Evolutionary conservation across 2,329 filamentous ascomycete genomes (phyloP), one percentile per base, ranked within the genome.

Genomic region (Herpotrichia juniperi): DNA sequence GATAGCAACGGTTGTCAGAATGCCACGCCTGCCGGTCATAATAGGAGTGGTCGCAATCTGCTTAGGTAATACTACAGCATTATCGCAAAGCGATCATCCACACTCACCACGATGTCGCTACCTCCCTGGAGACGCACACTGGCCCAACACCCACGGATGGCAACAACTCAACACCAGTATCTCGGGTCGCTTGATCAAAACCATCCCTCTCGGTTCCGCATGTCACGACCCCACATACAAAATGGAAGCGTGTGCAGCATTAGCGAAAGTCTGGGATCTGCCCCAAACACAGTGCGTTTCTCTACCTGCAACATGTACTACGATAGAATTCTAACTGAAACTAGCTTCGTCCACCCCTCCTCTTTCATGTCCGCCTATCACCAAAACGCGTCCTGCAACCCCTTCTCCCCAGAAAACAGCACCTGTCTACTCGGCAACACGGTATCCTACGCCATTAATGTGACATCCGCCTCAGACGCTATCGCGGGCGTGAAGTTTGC

Each of bases 141-240:
- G 74, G 74, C 74, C 57, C n/a, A 56, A 62, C 4, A 16, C 54
- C 1, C 50, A 62, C 5, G 53, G 54, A 14, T 76, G 74, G 74
- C 50, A 58, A 3, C 44, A 58, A 8, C 58, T 77, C 30, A 77
- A 77, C 58, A 51, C 48, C 43, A 74, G 74, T 3, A 67, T 77
- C 5, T 65, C 61, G 24, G 75, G 75, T 37, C 68, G 67, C 48
- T 59, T 77, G 44, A 57, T 77, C 7, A 63, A 67, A 3, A 77
- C 75, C 12, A 66, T 75, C 4, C 75, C 74, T 14, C 65, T 76
- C n/a, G 75, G 69, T 7, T 66, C 61, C 21, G 67, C 69, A 21
- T 76, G 74, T 54, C 73, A 76, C 48, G 69, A 54, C n/a, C 56
- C 55, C 4, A 55, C 45, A 10, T 65, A 62, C 40, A 47, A 64